Conservation (phyloP, 2,329 filamentous ascomycete genomes). For the Aspergillus flavus region DNA sequence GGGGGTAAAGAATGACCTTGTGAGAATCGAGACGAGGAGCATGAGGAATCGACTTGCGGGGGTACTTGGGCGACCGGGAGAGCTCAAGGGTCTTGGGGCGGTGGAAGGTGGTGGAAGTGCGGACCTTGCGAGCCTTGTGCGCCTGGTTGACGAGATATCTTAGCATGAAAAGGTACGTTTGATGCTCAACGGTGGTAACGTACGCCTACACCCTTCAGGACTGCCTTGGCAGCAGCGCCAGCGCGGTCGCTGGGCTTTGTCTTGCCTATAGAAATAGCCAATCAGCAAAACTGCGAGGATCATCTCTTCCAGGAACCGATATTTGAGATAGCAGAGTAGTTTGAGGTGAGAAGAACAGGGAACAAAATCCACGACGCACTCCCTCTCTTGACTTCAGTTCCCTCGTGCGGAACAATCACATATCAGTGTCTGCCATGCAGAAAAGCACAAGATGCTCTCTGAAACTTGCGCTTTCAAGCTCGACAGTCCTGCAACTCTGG, state of each 20-base stretch:
- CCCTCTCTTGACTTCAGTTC: neutral
- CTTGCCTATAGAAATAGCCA: slow-evolving; percentile 37
- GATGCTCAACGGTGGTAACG: slow-evolving; percentile 46
- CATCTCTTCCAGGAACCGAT: neutral
- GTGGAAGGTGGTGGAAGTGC: slow-evolving; percentile 93
- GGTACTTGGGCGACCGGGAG: slow-evolving; percentile 91
- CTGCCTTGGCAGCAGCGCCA: slow-evolving; percentile 90
- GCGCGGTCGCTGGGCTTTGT: slow-evolving; percentile 74
- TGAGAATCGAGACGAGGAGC: slow-evolving; percentile 91
- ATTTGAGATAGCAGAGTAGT: neutral
- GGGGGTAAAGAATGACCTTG: slow-evolving; percentile 96
- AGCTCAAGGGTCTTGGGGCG: slow-evolving; percentile 94
- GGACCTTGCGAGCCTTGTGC: slow-evolving; percentile 92
- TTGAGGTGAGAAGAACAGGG: neutral
- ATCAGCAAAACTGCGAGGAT: slow-evolving; percentile 6
- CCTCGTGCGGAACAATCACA: neutral
- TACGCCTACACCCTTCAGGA: slow-evolving; percentile 96
- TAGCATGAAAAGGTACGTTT: slow-evolving; percentile 10
- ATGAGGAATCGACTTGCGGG: slow-evolving; percentile 90
- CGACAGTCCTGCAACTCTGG: slow-evolving; percentile 39
- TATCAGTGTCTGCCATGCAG: neutral
- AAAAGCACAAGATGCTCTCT: slow-evolving; percentile 20
- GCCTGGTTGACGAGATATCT: slow-evolving; percentile 50
- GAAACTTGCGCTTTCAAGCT: slow-evolving; percentile 24
- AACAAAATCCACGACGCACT: neutral